These are phyloP conservation scores for Cytospora piceicola DNA, from an alignment of 2,329 filamentous ascomycete species.

Conservation along the genomic window DNA sequence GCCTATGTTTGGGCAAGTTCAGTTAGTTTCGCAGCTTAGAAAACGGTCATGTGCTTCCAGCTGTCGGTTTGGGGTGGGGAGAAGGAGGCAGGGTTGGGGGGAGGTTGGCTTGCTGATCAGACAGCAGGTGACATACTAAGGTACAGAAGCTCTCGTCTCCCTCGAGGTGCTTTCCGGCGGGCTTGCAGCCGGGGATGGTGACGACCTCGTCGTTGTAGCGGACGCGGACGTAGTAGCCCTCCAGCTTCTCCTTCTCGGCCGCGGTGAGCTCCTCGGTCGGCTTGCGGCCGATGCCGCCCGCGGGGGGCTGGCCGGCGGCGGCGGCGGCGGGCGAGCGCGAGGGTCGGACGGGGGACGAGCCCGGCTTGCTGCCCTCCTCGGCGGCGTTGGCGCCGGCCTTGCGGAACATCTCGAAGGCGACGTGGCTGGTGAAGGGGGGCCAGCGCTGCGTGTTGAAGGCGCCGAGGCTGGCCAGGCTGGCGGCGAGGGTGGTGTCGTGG, in stretches of 20 bases:
- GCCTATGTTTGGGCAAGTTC: conserved; percentile 53
- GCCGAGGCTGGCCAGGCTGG: conserved; percentile 75
- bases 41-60: neutral
- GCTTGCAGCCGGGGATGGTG: conserved; percentile 78
- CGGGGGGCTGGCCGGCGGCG: conserved; percentile 39
- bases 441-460: conserved; percentile 74
- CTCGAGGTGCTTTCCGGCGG: conserved; percentile 77
- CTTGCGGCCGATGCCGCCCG: conserved; percentile 63
- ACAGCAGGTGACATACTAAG: conserved; percentile 57
- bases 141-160: conserved; percentile 92
- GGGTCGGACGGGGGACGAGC: conserved; percentile 40
- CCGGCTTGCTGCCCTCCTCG: conserved; percentile 40
- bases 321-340: conserved; percentile 34
- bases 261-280: conserved; percentile 58
- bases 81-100: neutral
- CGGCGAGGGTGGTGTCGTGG: conserved; percentile 91
- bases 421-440: conserved; percentile 92
- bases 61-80: too few relatives aligned
- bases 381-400: conserved; percentile 42
- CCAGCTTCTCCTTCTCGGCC: conserved; percentile 61
- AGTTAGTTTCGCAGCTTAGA: conserved; percentile 18
- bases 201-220: conserved; percentile 89
- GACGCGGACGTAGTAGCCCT: conserved; percentile 84
- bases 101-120: neutral
- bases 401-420: conserved; percentile 88